Evolutionary conservation across 2,329 filamentous ascomycete species (phyloP), one percentile per base, ranked within the genome.

Genomic region (Rosellinia necatrix): DNA sequence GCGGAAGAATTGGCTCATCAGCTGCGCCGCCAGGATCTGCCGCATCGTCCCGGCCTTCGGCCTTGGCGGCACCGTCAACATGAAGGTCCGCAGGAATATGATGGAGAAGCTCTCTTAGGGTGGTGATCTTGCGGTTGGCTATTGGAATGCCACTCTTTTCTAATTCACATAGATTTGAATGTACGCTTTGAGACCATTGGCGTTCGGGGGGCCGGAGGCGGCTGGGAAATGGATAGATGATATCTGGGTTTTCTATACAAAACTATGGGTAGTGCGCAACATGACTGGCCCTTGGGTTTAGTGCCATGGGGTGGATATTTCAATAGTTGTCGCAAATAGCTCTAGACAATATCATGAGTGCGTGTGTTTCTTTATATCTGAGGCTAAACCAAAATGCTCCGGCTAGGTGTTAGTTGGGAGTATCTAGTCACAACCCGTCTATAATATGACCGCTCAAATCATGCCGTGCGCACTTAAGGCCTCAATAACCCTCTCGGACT

Each of bases 1-100:
- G n/a, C 77, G 82, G 54, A 80, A 83, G 61, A 91, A 96, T 69
- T 96, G 91, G 86, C 75, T 81, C 15, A 81, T 88, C 61, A 93
- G 89, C 71, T 84, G 85, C 25, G 74, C 83, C 53, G 92, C 92
- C 22, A 77, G 92, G 50, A 88, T 96, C 73, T 89, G 89, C 58
- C 82, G 92, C 67, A 96, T 96, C 65, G 81, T 96, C 2, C 92
- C 92, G 15, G 92, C 92, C 0, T 96, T 93, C 77, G 92, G 92
- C 2, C 81, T 96, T 10, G 92, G 92, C 1, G 92, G 92, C 0
- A 90, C 96, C 9, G 88, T 94, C 9, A 96, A 96, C 74, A 81
- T 81, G 56, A 86, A 89, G 67, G 78, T 93, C 40, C 81, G 92
- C 64, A 78, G 75, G 67, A 76, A 70, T 49, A 70, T 93, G 64